Conservation (phyloP, 2,329 filamentous ascomycete genomes). For the Penicillium italicum region DNA sequence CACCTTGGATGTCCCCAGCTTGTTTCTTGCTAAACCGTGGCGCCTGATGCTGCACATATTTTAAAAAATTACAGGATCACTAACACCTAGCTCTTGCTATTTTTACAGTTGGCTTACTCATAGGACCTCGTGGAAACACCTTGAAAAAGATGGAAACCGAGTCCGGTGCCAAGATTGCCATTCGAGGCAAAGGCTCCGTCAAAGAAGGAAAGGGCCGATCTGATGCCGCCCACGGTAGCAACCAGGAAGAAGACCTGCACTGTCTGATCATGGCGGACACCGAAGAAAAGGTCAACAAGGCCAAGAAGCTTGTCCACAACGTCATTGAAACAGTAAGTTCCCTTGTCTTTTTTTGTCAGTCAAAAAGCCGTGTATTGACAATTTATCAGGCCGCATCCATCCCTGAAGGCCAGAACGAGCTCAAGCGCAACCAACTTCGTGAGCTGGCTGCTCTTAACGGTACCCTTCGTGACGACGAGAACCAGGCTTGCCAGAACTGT, state of each 20-base stretch:
- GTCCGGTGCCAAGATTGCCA: constrained; percentile 96
- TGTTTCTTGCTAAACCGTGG: constrained; percentile 44
- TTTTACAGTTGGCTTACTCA: constrained; percentile 98
- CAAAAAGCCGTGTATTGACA: constrained; percentile 27
- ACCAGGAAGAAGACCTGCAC: constrained; percentile 98
- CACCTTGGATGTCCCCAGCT: constrained; percentile 35
- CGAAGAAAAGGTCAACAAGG: constrained; percentile 99
- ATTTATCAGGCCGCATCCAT: constrained; percentile 81
- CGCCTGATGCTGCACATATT: constrained; percentile 34
- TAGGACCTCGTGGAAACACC: constrained; percentile 99
- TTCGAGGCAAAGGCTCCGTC: constrained; percentile 98
- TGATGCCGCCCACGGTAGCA: constrained; percentile 97
- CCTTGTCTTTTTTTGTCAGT: background rate
- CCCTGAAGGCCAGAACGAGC: constrained; percentile 95
- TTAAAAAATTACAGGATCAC: constrained; percentile 53
- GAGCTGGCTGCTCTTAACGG: constrained; percentile 97
- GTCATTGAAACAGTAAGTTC: constrained; percentile 93
- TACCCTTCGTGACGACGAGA: constrained; percentile 97
- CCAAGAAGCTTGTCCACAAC: constrained; percentile 96
- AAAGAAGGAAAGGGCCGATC: constrained; percentile 99
- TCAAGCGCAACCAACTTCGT: constrained; percentile 97
- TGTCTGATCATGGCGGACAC: constrained; percentile 99
- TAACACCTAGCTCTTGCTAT: constrained; percentile 81
- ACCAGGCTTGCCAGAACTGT: constrained; percentile 98
- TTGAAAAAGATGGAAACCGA: constrained; percentile 99